Base-by-base conservation (phyloP, 306 rosid genomes). In the Corylus heterophylla region DNA sequence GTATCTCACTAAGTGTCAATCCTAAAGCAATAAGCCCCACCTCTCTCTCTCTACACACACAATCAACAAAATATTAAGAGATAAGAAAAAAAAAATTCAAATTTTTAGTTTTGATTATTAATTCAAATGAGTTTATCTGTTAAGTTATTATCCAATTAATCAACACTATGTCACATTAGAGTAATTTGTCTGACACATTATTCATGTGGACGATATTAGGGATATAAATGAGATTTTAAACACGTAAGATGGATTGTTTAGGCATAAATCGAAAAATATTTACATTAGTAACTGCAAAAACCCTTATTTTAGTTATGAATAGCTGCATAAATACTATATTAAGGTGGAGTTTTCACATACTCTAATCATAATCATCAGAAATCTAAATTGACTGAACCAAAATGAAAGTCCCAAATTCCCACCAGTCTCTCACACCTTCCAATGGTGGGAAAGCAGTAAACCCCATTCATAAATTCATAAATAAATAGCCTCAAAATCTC, bases 361-460 rank as follows among this genome's bases (percentile, higher is more conserved):
- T 54, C 62, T 50, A 45, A 74, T 74, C 9, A 55, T 75, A 29
- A 31, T 18, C 14, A 31, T 63, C 20, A 54, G 20, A 58, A 61
- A n/a, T 75, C 71, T 35, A 5, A 77, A 81, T 66, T 81, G 49
- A 68, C 17, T 75, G 39, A 75, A 69, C 75, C 70, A 68, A 76
- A 37, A 61, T 20, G 50, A 16, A 76, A 49, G 47, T 44, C 54
- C 56, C 75, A 71, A 66, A 59, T 20, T 35, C 64, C 67, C 77
- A 81, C 51, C 68, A 49, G 67, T 77, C 69, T 63, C 71, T 80
- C 85, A 77, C 78, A 67, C 18, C 45, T 82, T 77, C 74, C 74
- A 66, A 71, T 51, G 75, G 83, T 77, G 47, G 42, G 39, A 54
- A 56, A 82, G 76, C 73, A 14, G 20, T 10, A 7, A 64, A 77